Evolutionary conservation across 2,329 filamentous ascomycete species (phyloP), one percentile per base, ranked within the genome.

Genomic region (Colletotrichum sublineola): DNA sequence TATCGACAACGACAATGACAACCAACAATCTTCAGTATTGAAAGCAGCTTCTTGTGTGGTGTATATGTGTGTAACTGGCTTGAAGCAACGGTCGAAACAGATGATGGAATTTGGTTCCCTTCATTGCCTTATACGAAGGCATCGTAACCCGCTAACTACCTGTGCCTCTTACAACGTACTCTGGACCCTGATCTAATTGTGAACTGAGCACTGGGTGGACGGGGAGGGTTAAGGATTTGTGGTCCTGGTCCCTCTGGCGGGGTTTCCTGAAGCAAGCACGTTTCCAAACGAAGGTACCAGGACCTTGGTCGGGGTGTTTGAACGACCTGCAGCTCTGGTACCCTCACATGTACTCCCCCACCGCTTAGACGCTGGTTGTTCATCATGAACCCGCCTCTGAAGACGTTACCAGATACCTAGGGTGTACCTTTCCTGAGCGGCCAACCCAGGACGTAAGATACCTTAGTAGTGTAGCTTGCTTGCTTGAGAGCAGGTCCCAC

Each of bases 251-350:
- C 44, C 44, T 46, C 48, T 66, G 46, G 67, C 53, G 58, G 20
- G 44, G 60, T 24, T 42, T 67, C 31, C n/a, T 62, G 63, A 71
- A 67, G 55, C 68, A 67, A 62, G 63, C 63, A 56, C 68, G 68
- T 67, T 67, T 71, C 63, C 68, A 71, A 67, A 42, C 44, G 24
- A 65, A 69, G 67, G 67, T 65, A 58, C 53, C 67, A 52, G 9
- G 61, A 69, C 67, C 61, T 65, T 42, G 52, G 20, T 29, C 24
- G 38, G 31, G 36, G n/a, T 68, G 40, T 48, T 31, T n/a, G n/a
- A 31, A 42, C 31, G 38, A 33, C 48, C 38, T 62, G 24, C n/a
- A 44, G 40, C n/a, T 44, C 24, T 38, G 46, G 65, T 67, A 44
- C 38, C 46, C n/a, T 20, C 24, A 20, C 53, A 36, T 57, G 63